phyloP scores from a whole-genome alignment of 2,329 filamentous ascomycete species.

The Neopestalotiopsis clavispora region DNA sequence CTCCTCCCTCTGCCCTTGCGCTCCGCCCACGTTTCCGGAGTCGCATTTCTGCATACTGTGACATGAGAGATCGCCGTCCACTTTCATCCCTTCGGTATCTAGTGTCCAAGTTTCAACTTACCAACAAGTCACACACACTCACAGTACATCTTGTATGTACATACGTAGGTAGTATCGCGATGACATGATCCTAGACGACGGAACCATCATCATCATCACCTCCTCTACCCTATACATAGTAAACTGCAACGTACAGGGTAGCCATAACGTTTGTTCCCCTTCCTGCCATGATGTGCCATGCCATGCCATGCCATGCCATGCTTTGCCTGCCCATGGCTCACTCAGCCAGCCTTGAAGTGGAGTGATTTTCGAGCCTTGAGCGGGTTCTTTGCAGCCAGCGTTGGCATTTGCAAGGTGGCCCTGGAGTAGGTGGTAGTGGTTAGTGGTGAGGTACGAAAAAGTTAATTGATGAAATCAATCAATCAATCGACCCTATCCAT shows the following conservation, averaged over 20 bases:
- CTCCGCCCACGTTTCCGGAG: not conserved
- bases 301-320: not conserved
- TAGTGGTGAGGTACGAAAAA: no score
- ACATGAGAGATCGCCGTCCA: not conserved
- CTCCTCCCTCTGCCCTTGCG: not conserved
- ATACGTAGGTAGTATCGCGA: no score
- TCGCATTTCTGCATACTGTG: not conserved
- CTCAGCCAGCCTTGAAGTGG: not conserved
- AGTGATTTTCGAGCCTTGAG: not conserved
- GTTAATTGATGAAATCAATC: not conserved
- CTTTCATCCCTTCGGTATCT: not conserved
- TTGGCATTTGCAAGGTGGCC: not conserved
- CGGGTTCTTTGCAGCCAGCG: not conserved
- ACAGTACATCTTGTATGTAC: no score
- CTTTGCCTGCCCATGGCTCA: no score
- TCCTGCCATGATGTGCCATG: not conserved
- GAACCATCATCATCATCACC: no score
- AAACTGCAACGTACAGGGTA: no score
- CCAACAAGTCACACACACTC: no score
- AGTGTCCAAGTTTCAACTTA: no score
- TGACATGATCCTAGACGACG: no score
- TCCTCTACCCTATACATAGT: no score
- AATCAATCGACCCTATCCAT: not conserved
- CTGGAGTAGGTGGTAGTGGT: no score
- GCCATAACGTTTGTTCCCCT: no score